phyloP scores from a whole-genome alignment of 352 stramenopile species.

The Elongisporangium anandrum region DNA sequence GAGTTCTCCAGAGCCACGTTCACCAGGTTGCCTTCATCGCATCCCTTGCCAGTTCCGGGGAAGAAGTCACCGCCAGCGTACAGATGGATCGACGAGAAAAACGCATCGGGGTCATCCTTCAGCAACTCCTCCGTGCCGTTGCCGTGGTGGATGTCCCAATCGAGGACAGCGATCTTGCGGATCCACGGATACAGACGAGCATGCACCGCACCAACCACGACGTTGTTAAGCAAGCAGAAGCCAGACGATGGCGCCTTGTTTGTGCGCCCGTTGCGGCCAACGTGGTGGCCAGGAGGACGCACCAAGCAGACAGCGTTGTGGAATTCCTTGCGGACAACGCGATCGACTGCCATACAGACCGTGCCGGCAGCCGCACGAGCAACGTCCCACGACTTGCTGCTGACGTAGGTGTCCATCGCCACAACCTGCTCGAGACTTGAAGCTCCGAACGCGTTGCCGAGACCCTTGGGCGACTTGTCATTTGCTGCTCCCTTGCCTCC shows the following conservation, averaged over 20 bases:
- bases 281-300: slow-evolving; percentile 92
- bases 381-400: slow-evolving; percentile 81
- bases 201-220: slow-evolving; percentile 97
- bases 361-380: slow-evolving; percentile 73
- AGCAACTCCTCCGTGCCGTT: slow-evolving; percentile 97
- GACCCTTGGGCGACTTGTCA: slow-evolving; percentile 33
- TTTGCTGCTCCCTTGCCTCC: slow-evolving; percentile 22
- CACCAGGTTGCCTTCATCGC: slow-evolving; percentile 49
- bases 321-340: slow-evolving; percentile 73
- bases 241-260: slow-evolving; percentile 79
- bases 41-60: slow-evolving; percentile 66
- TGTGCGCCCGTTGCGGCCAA: slow-evolving; percentile 70
- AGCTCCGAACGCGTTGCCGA: slow-evolving; percentile 69
- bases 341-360: slow-evolving; percentile 77
- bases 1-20: slow-evolving; percentile 80
- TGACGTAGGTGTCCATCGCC: slow-evolving; percentile 83
- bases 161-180: slow-evolving; percentile 93
- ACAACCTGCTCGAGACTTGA: slow-evolving; percentile 62
- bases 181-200: slow-evolving; percentile 91
- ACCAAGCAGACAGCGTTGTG: slow-evolving; percentile 85
- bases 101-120: slow-evolving; percentile 71
- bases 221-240: slow-evolving; percentile 99
- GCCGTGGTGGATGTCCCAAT: slow-evolving; percentile 99
- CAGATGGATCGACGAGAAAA: slow-evolving; percentile 83
- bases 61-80: slow-evolving; percentile 77